A percentile compares a stretch with the other conserved stretches of the same genome.
Conservation (phyloP, 805 yeast genomes). For the Saturnispora besseyi region DNA sequence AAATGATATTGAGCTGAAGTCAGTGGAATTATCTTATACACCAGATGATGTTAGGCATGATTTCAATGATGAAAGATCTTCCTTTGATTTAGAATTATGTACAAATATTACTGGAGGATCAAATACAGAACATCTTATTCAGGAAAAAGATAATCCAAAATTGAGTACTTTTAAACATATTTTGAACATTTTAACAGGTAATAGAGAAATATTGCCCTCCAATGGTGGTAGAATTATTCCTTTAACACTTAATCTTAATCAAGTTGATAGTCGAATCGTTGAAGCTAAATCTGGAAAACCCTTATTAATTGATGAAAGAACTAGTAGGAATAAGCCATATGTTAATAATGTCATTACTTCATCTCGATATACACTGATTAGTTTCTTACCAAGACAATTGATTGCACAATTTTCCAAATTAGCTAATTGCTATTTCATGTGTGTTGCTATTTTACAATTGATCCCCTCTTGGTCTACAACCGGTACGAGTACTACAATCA, state of each 20-base stretch:
- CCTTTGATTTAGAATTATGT: background rate
- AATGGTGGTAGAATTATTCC: slow-evolving; percentile 74
- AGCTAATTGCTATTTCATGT: slow-evolving; percentile 85
- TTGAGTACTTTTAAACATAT: background rate
- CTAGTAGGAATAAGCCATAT: slow-evolving; percentile 43
- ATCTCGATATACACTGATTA: slow-evolving; percentile 70
- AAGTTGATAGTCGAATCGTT: slow-evolving; percentile 24
- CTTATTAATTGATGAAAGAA: slow-evolving; percentile 59
- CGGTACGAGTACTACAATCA: slow-evolving; percentile 87
- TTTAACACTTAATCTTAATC: slow-evolving; percentile 36
- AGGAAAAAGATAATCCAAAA: background rate
- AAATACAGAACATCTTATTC: slow-evolving; percentile 16
- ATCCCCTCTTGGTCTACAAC: slow-evolving; percentile 97
- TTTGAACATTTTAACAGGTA: slow-evolving; percentile 32
- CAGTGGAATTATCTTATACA: slow-evolving; percentile 24
- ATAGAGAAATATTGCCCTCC: slow-evolving; percentile 41
- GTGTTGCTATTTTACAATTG: slow-evolving; percentile 88
- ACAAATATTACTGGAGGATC: background rate
- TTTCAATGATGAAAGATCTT: slow-evolving; percentile 12
- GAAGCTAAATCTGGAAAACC: slow-evolving; percentile 22
- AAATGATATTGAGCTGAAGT: slow-evolving; percentile 28
- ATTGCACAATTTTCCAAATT: slow-evolving; percentile 86
- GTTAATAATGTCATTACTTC: slow-evolving; percentile 67
- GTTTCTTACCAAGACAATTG: slow-evolving; percentile 82
- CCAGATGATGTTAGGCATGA: slow-evolving; percentile 19